phyloP scores from a whole-genome alignment of 2,329 filamentous ascomycete species.

The Aspergillus tanneri region DNA sequence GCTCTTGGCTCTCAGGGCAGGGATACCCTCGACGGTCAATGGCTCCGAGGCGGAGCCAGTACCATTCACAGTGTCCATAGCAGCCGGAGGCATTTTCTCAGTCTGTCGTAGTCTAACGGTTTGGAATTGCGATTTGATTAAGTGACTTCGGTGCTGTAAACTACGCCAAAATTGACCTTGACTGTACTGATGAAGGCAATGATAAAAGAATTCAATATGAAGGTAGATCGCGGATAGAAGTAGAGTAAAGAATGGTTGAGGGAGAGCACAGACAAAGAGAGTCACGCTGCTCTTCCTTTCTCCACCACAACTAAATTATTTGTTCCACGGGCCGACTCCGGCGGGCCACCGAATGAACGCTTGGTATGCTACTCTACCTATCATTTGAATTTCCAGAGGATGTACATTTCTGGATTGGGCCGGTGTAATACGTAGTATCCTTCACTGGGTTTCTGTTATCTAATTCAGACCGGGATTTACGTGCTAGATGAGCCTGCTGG shows the following conservation, averaged over 20 bases:
- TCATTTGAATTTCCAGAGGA: not conserved
- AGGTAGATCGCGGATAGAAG: not conserved
- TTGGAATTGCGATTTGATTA: not conserved
- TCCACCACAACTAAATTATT: constrained; percentile 5
- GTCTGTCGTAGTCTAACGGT: not conserved
- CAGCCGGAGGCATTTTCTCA: constrained; percentile 32
- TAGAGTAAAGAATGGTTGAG: not conserved
- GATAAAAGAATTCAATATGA: not conserved
- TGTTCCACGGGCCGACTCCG: constrained; percentile 20
- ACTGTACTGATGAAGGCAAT: too few species aligned
- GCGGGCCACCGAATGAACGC: constrained; percentile 1
- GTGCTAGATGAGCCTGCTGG: constrained; percentile 16
- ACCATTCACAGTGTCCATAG: constrained; percentile 16
- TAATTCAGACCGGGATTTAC: constrained; percentile 14
- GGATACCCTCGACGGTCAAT: constrained; percentile 66
- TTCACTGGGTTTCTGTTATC: constrained; percentile 23
- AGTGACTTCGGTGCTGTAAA: too few species aligned
- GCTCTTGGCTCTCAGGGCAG: constrained; percentile 64
- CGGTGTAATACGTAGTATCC: not conserved
- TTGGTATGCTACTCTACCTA: not conserved
- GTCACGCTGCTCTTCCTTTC: constrained; percentile 13
- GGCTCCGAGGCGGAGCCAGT: constrained; percentile 27
- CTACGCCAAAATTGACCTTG: too few species aligned
- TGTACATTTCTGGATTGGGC: not conserved
- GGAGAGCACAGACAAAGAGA: not conserved